phyloP scores from a whole-genome alignment of 2,329 filamentous ascomycete species.

The Clonostachys chloroleuca region DNA sequence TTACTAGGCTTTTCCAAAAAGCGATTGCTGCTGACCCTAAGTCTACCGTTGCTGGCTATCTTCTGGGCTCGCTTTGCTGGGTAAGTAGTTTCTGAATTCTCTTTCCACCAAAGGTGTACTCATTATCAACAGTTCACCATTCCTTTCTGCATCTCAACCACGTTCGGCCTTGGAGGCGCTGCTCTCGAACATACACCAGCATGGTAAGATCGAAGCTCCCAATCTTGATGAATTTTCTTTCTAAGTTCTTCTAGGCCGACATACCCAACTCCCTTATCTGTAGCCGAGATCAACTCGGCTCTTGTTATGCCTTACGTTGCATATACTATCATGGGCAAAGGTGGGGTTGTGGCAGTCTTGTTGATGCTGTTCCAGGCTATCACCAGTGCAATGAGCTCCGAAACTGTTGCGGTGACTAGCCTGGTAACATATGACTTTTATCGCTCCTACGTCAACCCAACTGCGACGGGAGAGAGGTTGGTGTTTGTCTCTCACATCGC shows the following conservation, averaged over 20 bases:
- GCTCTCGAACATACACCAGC: conserved; percentile 59
- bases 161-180: conserved; percentile 78
- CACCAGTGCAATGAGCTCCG: conserved; percentile 76
- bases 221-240: too few species aligned
- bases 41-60: conserved; percentile 82
- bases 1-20: conserved; percentile 47
- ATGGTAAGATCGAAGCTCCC: too few species aligned
- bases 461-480: conserved; percentile 68
- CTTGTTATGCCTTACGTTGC: conserved; percentile 83
- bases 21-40: conserved; percentile 85
- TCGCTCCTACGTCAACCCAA: conserved; percentile 79
- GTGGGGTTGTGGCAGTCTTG: conserved; percentile 74
- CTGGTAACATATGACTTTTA: conserved; percentile 88
- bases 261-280: conserved; percentile 66
- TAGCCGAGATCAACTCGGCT: conserved; percentile 74
- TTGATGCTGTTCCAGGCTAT: conserved; percentile 89
- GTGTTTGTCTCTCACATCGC: conserved; percentile 76
- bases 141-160: conserved; percentile 84
- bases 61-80: conserved; percentile 79
- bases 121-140: conserved; percentile 65
- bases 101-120: too few species aligned
- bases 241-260: conserved; percentile 64
- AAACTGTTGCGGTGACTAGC: conserved; percentile 82
- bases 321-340: conserved; percentile 75
- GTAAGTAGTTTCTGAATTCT: too few species aligned